phyloP scores from a whole-genome alignment of 176 grass and related monocot species.

The Elaeis guineensis region DNA sequence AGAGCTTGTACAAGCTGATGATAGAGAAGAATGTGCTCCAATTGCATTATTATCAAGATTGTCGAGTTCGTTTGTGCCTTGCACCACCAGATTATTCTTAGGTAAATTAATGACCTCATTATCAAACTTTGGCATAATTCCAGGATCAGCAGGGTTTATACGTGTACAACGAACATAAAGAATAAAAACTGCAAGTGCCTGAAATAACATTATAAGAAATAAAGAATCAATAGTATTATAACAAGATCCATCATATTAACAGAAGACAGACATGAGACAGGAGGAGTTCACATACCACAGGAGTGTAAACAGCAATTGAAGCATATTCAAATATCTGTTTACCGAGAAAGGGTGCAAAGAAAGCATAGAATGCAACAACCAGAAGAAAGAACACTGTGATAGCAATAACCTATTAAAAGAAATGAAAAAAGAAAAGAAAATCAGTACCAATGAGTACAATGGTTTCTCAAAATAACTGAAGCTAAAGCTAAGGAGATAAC shows the following conservation, averaged over 20 bases:
- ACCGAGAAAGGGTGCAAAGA: slow-evolving; percentile 94
- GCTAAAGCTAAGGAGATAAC: too few species aligned
- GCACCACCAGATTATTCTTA: slow-evolving; percentile 29
- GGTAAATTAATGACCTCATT: slow-evolving; percentile 56
- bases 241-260: neutral
- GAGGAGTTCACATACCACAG: slow-evolving; percentile 57
- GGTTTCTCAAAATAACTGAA: too few species aligned
- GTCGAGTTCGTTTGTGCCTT: slow-evolving; percentile 31
- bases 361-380: slow-evolving; percentile 94
- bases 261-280: neutral
- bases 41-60: slow-evolving; percentile 39
- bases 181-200: slow-evolving; percentile 90
- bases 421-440: slow-evolving; percentile 3
- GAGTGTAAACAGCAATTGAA: slow-evolving; percentile 66
- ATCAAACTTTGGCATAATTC: slow-evolving; percentile 94
- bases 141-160: slow-evolving; percentile 98
- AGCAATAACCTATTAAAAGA: slow-evolving; percentile 63
- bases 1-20: slow-evolving; percentile 64
- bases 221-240: neutral
- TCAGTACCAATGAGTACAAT: too few species aligned
- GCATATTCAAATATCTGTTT: slow-evolving; percentile 59
- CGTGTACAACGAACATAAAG: slow-evolving; percentile 94
- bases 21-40: slow-evolving; percentile 44
- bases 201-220: slow-evolving; percentile 11
- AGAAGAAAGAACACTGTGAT: slow-evolving; percentile 92